Percentiles rank a stretch among this genome's conserved stretches.
These are phyloP conservation scores for Trametes coccinea DNA, from an alignment of 768 basidiomycete species.

Conservation along the genomic window DNA sequence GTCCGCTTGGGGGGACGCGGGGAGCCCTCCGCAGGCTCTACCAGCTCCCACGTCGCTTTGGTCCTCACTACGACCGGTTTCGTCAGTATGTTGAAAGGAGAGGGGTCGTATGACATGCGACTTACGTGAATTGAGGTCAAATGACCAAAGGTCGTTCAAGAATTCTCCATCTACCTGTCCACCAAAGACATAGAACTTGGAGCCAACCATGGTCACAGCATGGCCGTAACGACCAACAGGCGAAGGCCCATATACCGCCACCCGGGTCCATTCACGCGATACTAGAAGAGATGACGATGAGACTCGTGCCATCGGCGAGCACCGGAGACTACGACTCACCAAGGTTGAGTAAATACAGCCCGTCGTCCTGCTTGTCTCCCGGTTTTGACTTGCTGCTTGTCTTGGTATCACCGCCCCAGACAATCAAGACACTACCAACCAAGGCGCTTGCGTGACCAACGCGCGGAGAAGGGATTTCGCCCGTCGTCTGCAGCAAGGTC, in stretches of 20 bases:
- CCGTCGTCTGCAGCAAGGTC: conserved; percentile 81
- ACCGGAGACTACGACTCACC: conserved; percentile 50
- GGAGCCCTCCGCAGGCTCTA: conserved; percentile 54
- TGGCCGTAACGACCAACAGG: conserved; percentile 95
- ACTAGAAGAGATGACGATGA: conserved; percentile 45
- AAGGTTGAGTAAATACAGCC: conserved; percentile 90
- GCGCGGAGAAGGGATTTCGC: conserved; percentile 83
- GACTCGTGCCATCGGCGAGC: not conserved
- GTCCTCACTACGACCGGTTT: conserved; percentile 60
- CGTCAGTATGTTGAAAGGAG: too few relatives aligned
- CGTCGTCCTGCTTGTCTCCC: conserved; percentile 85
- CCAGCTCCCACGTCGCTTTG: conserved; percentile 82
- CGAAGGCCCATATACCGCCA: conserved; percentile 70
- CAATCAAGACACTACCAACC: conserved; percentile 92
- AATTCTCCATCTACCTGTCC: conserved; percentile 96
- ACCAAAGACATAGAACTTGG: conserved; percentile 92
- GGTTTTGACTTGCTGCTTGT: conserved; percentile 60
- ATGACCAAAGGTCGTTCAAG: conserved; percentile 93
- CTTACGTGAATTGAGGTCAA: conserved; percentile 93
- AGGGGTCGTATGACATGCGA: conserved; percentile 1
- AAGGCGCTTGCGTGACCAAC: conserved; percentile 98
- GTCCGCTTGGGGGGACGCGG: conserved; percentile 81
- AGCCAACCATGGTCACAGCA: conserved; percentile 89
- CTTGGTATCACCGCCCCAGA: conserved; percentile 99
- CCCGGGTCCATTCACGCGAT: conserved; percentile 92